Base-by-base conservation (phyloP, 257 asterid species). In the Ajuga chamaepitys region DNA sequence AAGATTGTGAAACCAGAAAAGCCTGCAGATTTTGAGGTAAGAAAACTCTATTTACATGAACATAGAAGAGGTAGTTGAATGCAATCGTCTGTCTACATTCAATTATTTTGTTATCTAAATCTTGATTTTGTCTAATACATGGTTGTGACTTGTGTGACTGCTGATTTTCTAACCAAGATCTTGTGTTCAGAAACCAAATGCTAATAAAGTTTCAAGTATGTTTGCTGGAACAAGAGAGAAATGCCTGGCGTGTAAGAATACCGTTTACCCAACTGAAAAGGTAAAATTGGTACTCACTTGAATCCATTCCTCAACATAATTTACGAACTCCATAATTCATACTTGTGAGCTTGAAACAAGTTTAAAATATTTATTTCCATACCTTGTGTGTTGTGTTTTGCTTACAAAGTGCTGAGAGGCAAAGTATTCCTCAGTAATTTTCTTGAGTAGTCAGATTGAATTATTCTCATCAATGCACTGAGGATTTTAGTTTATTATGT, bases 251-350 rank as follows among this genome's bases (percentile, higher is more conserved):
- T 90, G 97, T 74, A 78, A 63, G 73, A 90, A 79, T 44, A 90
- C 92, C 1, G 95, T 84, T 55, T 90, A 87, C 78, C 98, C 96
- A 17, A 93, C 91, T 45, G 99, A 93, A 64, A 93, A 89, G 99
- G 99, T 93, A 80, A 55, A 14, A 22, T 17, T 4, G 7, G n/a
- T 12, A 1, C 0, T 10, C 17, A 58, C 18, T 57, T 34, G 14
- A 16, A 18, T n/a, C n/a, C n/a, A n/a, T n/a, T n/a, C n/a, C n/a
- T n/a, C n/a, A n/a, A n/a, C n/a, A n/a, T 8, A 30, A 30, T 28
- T 28, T 28, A n/a, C n/a, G 34, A 28, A 28, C 7, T 8, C 37
- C 37, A 30, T 30, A 32, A 35, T 6, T 58, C 46, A 9, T 17
- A 35, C 16, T 4, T 32, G 20, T 58, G 9, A 58, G 48, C 28